Base-by-base conservation (phyloP, 2,329 filamentous ascomycete genomes). In the Aspergillus brunneoviolaceus region DNA sequence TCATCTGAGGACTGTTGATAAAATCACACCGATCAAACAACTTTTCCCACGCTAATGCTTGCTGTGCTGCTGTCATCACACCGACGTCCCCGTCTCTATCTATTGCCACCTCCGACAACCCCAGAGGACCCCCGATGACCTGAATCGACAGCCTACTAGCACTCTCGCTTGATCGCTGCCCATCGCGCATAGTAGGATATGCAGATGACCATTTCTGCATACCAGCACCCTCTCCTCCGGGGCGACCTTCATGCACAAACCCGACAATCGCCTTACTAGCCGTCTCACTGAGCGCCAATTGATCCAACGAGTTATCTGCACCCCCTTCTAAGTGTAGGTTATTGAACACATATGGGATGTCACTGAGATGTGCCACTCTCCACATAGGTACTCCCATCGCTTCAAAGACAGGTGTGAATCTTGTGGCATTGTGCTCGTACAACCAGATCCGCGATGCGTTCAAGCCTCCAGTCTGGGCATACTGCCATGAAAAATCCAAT, bases 291-390 rank as follows among this genome's bases (percentile, higher is more conserved):
- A 66, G 42, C 11, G 33, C 47, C 23, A 58, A 53, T n/a, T 65
- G 58, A 2, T 21, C 29, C 2, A 25, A 49, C 2, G 65, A 67
- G 25, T 64, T 65, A 49, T 65, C 51, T 3, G 49, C 52, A 56
- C 59, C 51, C 1, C 56, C 60, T n/a, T 33, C 35, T 4, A 67
- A 50, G 25, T 59, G 29, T 5, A 49, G 39, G 7, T 53, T 54
- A 29, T 70, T 71, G 33, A 73, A 51, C 12, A 72, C 65, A 45
- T 75, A 74, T 0, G 73, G 73, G 25, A 75, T 73, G 63, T 74
- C 72, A 42, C 69, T 72, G 7, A 75, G 64, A 49, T 75, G 74
- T 5, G 70, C 65, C 1, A 74, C 71, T 16, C 70, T 64, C 74
- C 72, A 75, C 65, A 72, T 69, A 1, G 70, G 65, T 4, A 74